Evolutionary conservation across 177 flowering plant species (phyloP), one percentile per base, ranked within the genome.

Genomic region (Telopea speciosissima): DNA sequence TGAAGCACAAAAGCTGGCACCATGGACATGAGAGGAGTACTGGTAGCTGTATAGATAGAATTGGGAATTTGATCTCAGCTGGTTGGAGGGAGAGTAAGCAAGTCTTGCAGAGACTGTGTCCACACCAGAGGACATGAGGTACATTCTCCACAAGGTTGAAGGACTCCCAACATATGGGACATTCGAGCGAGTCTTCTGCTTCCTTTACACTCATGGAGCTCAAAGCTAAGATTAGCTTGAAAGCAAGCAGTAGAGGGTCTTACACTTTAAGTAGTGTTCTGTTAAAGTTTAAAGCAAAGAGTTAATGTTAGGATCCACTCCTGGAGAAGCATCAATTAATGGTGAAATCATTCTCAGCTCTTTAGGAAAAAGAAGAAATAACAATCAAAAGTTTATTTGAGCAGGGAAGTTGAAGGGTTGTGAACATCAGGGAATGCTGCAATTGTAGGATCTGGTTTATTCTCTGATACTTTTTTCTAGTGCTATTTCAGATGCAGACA

Each of bases 1-100:
- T 77, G 19, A 84, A 75, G 40, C 86, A 87, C 54, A 83, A 73
- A 17, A 81, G 69, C 64, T 85, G 80, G 74, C 92, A 88, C 90
- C 90, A 88, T 8, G 92, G 92, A 70, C 92, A 88, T 36, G 89
- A 87, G 31, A 88, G 76, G 67, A 87, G 78, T 68, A 87, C 76
- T 0, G 90, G 92, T 33, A 87, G 70, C 71, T 75, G 80, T 49
- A 87, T 68, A 22, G 80, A 81, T 54, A 79, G 82, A 24, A 75
- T 31, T 17, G 85, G 81, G 62, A 87, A 68, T 70, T 81, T 83
- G 67, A 85, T 40, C 13, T 80, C 24, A 24, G 86, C 84, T 79
- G 77, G 77, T 23, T 73, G 84, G 52, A 88, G 82, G n/a, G 85
- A 82, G 9, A 85, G 71, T 44, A 85, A 67, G 61, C 92, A 88